Evolutionary conservation across 108 stramenopile species (phyloP), one percentile per base, ranked within the genome.

Genomic region (Mediolabrus comicus): DNA sequence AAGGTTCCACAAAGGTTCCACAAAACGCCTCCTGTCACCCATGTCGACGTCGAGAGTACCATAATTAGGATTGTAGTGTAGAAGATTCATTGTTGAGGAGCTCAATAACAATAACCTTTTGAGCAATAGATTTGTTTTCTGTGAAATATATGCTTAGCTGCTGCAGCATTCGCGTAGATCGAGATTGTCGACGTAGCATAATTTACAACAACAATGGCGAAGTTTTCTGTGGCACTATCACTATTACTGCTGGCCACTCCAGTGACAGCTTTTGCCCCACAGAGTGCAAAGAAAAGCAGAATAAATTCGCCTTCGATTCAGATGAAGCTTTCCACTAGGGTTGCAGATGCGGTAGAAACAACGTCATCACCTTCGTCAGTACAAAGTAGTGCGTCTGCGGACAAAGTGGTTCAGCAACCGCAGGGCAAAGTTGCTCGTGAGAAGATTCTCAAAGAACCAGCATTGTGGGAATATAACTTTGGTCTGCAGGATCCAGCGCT

Each of bases 401-500:
- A n/a, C 17, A 52, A 33, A 31, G 59, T 3, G 33, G 26, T 17
- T 10, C 30, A 24, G 28, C 27, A 28, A 28, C 32, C 22, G 8
- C 36, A 55, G 34, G 5, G 35, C 41, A 55, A 29, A 60, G 22
- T 49, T 22, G 29, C 65, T 46, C 85, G 86, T 46, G 67, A 85
- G 53, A 92, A 86, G 58, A 88, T 95, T 13, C 54, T 95, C 10
- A 84, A 81, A 65, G 91, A 92, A 75, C 94, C 94, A 9, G 78
- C 80, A 8, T 55, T 95, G 16, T 95, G 91, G 91, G 91, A 95
- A 53, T 95, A 95, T 86, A 92, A 92, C 83, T 92, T 95, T 77
- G 91, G 94, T 38, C 76, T 95, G 0, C 94, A 95, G 70, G 88
- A 90, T 67, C 94, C 91, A 17, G 25, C 75, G 24, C 65, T 95